A percentile compares a stretch with the other conserved stretches of the same genome.
Conservation (phyloP, 805 yeast species). For the Millerago galiae region DNA sequence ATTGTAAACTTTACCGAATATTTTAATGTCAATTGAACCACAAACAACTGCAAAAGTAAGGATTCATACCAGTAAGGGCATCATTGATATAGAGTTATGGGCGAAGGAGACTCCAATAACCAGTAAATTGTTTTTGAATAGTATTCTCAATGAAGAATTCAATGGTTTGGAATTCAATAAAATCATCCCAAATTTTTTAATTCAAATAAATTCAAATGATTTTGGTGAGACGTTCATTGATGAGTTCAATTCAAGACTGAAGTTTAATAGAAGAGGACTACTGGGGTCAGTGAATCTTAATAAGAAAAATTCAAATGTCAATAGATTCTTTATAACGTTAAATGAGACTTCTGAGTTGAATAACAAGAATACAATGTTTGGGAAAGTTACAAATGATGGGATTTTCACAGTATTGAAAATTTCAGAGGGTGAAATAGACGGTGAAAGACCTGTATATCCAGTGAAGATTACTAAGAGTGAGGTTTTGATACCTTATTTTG, state of each 20-base stretch:
- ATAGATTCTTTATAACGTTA: conserved; percentile 44
- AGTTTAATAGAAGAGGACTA: conserved; percentile 46
- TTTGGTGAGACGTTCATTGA: conserved; percentile 17
- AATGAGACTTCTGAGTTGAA: conserved; percentile 39
- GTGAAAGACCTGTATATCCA: conserved; percentile 45
- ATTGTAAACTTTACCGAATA: not conserved
- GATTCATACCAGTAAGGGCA: conserved; percentile 52
- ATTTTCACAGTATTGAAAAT: conserved; percentile 47
- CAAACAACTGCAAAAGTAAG: conserved; percentile 53
- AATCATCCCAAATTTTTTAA: conserved; percentile 29
- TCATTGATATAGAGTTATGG: conserved; percentile 56
- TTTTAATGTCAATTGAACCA: conserved; percentile 35
- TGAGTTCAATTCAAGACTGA: conserved; percentile 48
- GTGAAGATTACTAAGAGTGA: conserved; percentile 34
- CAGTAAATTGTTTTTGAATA: conserved; percentile 40
- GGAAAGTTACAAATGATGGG: conserved; percentile 51
- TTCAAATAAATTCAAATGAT: conserved; percentile 30
- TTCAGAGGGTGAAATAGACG: conserved; percentile 39
- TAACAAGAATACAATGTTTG: conserved; percentile 42
- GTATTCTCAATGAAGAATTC: conserved; percentile 38
- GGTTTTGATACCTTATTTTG: conserved; percentile 44
- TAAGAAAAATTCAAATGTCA: conserved; percentile 26
- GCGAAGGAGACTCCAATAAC: conserved; percentile 59
- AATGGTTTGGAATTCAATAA: conserved; percentile 36
- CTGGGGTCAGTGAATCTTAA: conserved; percentile 41